Base-by-base conservation (phyloP, 371 early-diverging fungal species). In the Entomophthora muscae region DNA sequence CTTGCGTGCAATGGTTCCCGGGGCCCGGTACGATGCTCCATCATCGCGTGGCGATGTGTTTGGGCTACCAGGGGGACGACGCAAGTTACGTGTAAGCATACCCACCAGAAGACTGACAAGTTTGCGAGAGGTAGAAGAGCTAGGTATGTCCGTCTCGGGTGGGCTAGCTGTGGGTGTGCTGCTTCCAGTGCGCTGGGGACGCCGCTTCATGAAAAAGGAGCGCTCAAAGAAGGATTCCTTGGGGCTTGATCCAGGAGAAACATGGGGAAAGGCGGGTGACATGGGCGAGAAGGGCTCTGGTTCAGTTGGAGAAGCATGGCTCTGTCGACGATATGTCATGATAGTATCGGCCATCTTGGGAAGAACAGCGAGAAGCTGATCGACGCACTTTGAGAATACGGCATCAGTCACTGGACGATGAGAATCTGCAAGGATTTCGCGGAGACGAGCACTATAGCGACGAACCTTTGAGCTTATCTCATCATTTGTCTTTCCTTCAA, bases 161-260 rank as follows among this genome's bases (percentile, higher is more conserved):
- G 22, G 31, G 26, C 33, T 33, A 24, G 23, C 42, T 10, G 28
- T n/a, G 2, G 61, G 31, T 21, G 30, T 30, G 17, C n/a, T 51
- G 61, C 33, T 32, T 12, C 22, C 31, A 17, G 42, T 61, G 53
- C 53, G 53, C 3, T 53, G 62, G 5, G 21, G 51, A 10, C 62
- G 52, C 28, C 53, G 42, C 1, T 53, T 62, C 1, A 31, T 7
- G 42, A 52, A 62, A 22, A 62, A 52, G 1, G 62, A 62, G 21
- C 53, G n/a, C 28, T 62, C 62, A 52, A 62, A 52, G 17, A 62
- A 62, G 26, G 22, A 52, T 52, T 62, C 62, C 53, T 53, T 62
- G 22, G 62, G 62, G 28, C 62, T 62, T 13, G 32, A 33, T 10
- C 53, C 53, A 21, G 62, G 62, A 21, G 62, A 52, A n/a, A n/a